Evolutionary conservation across 306 rosid genomes (phyloP), one percentile per base, ranked within the genome.

Genomic region (Senna tora): DNA sequence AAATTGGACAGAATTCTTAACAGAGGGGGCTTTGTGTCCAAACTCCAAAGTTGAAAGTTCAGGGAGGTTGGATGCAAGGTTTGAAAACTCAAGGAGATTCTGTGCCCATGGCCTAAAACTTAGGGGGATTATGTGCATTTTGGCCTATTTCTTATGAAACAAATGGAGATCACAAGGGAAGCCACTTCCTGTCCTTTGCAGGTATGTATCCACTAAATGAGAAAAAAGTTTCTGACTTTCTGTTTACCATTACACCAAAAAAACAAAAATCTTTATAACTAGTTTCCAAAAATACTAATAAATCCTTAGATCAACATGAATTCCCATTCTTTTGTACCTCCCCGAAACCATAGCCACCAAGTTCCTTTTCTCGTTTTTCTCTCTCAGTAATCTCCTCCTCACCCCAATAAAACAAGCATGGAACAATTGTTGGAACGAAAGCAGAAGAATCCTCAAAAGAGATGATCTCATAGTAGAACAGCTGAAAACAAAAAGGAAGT

Each of bases 301-400:
- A 12, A 51, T 7, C 12, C 33, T 58, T 34, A 6, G 15, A 34
- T 54, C 50, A 52, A 22, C 59, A 25, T n/a, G n/a, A 28, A 52
- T 14, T 50, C 16, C 45, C 42, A 76, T 43, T 45, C 25, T 5
- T 47, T 51, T 21, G 56, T 77, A 81, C 85, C 85, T 72, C 69
- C 19, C 85, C 82, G 8, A 45, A 77, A 16, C 85, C 85, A 62
- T 81, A 81, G 51, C 85, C 85, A 53, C 82, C 85, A 52, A 67
- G 82, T 67, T 72, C 72, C 64, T 60, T 81, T 72, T 81, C 84
- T 73, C 10, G 81, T 49, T 69, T 81, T 39, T 81, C 82, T 74
- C 85, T 77, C 67, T 76, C 79, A 36, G 64, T 72, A 22, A 81
- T 81, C 63, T 81, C 84, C 28, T 81, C 84, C 81, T 72, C 85